Evolutionary conservation across 768 basidiomycete genomes (phyloP).

Genomic region (Gyrodon lividus): DNA sequence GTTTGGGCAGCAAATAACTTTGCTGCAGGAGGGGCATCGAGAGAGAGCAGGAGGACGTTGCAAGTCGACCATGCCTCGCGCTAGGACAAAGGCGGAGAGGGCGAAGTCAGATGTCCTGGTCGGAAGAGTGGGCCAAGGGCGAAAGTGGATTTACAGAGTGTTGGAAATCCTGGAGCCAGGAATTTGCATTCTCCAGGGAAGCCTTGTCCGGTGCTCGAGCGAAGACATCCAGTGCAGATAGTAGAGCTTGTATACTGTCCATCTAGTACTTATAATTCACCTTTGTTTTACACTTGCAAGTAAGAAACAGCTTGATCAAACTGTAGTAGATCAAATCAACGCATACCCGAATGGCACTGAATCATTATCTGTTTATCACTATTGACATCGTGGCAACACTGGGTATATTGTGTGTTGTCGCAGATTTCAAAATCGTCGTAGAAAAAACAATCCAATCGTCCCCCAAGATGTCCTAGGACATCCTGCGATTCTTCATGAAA

Average conservation of each 20-base stretch:
- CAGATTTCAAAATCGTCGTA: conserved; percentile 16
- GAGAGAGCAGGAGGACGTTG: conserved; percentile 82
- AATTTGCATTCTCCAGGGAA: conserved; percentile 83
- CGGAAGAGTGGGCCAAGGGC: conserved; percentile 57
- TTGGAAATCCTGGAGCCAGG: conserved; percentile 98
- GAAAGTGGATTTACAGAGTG: conserved; percentile 93
- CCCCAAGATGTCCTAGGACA: conserved; percentile 18
- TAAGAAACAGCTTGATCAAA: neutral
- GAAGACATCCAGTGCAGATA: conserved; percentile 80
- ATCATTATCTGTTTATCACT: conserved; percentile 30
- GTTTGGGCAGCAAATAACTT: conserved; percentile 97
- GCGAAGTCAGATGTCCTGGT: conserved; percentile 65
- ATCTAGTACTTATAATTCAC: conserved; percentile 36
- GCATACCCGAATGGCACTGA: neutral
- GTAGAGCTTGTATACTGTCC: conserved; percentile 68
- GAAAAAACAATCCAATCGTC: conserved; percentile 25
- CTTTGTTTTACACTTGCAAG: conserved; percentile 8
- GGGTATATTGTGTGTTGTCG: conserved; percentile 32
- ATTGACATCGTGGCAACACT: conserved; percentile 34
- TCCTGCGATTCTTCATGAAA: conserved; percentile 33
- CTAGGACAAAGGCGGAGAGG: conserved; percentile 68
- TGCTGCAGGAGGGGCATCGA: conserved; percentile 74
- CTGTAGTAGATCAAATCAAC: neutral
- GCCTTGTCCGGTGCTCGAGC: conserved; percentile 77
- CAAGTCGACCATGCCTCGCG: conserved; percentile 95